phyloP scores from a whole-genome alignment of 2,329 filamentous ascomycete species.

The Pseudophaeomoniella oleicola region DNA sequence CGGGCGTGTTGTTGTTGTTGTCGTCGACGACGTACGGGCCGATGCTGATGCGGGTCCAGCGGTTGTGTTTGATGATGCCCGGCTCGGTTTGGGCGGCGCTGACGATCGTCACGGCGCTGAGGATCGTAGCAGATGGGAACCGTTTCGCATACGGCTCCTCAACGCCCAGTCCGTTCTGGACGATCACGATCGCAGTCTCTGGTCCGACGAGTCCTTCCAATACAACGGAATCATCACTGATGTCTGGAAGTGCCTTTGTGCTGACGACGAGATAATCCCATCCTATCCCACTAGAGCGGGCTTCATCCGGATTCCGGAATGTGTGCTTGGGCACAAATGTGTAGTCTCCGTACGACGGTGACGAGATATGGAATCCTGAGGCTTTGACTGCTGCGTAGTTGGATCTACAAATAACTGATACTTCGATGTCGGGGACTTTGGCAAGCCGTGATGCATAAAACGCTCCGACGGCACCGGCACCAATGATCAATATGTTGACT shows the following conservation, averaged over 20 bases:
- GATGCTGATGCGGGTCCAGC: slow-evolving; percentile 58
- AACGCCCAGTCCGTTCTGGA: slow-evolving; percentile 59
- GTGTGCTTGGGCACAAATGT: slow-evolving; percentile 46
- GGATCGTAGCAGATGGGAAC: slow-evolving; percentile 45
- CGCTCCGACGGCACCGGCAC: slow-evolving; percentile 13
- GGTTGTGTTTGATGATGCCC: slow-evolving; percentile 53
- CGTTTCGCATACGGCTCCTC: slow-evolving; percentile 50
- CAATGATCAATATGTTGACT: slow-evolving; percentile 8
- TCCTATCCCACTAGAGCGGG: slow-evolving; percentile 26
- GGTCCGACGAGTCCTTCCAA: slow-evolving; percentile 45
- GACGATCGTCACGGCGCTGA: slow-evolving; percentile 56
- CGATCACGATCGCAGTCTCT: slow-evolving; percentile 46
- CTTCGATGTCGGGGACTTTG: slow-evolving; percentile 28
- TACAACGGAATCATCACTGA: slow-evolving; percentile 45
- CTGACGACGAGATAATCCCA: slow-evolving; percentile 55
- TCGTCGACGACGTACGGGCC: slow-evolving; percentile 42
- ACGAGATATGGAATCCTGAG: slow-evolving; percentile 49
- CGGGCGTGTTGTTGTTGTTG: slow-evolving; percentile 7
- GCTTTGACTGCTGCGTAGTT: slow-evolving; percentile 52
- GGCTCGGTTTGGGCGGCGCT: slow-evolving; percentile 51
- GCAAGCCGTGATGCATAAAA: slow-evolving; percentile 12
- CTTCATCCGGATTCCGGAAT: slow-evolving; percentile 48
- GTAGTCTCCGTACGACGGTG: slow-evolving; percentile 53
- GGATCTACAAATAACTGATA: slow-evolving; percentile 59
- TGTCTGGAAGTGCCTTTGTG: slow-evolving; percentile 56